Evolutionary conservation across 306 rosid genomes (phyloP).

Genomic region (Senna tora): DNA sequence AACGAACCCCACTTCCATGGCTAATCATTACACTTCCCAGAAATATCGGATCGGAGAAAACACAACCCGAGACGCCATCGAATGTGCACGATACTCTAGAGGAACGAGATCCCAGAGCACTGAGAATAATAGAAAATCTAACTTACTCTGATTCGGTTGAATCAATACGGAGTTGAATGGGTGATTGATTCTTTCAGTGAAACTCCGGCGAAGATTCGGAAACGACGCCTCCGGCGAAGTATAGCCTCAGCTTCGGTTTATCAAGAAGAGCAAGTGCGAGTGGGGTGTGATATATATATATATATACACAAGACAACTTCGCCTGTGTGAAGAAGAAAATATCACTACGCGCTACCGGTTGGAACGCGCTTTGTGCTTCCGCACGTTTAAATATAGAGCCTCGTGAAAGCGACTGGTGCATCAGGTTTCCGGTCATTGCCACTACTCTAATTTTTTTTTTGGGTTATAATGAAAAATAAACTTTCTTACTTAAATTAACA

Average conservation of each 20-base stretch:
- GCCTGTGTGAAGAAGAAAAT: slow-evolving; percentile 12
- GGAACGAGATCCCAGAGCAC: slow-evolving; percentile 34
- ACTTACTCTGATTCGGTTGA: slow-evolving; percentile 36
- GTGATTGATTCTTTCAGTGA: slow-evolving; percentile 10
- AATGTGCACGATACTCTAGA: slow-evolving; percentile 14
- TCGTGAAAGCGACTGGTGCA: background rate
- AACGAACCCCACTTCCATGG: background rate
- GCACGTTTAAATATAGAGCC: background rate
- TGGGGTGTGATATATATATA: slow-evolving; percentile 16
- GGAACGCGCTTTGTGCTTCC: background rate
- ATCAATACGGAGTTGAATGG: background rate
- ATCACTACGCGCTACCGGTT: background rate
- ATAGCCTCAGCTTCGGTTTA: slow-evolving; percentile 25
- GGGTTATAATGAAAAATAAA: background rate
- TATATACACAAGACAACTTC: slow-evolving; percentile 14
- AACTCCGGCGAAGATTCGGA: slow-evolving; percentile 12
- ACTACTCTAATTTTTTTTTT: background rate
- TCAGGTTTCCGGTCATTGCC: slow-evolving; percentile 35
- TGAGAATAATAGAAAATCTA: background rate
- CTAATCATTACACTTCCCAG: slow-evolving; percentile 34
- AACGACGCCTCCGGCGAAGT: slow-evolving; percentile 11
- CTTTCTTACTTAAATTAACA: background rate
- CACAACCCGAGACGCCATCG: slow-evolving; percentile 28
- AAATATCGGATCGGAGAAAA: slow-evolving; percentile 45
- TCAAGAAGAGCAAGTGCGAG: background rate